phyloP scores from a whole-genome alignment of 140 eudicot species.

The Senecio squalidus region DNA sequence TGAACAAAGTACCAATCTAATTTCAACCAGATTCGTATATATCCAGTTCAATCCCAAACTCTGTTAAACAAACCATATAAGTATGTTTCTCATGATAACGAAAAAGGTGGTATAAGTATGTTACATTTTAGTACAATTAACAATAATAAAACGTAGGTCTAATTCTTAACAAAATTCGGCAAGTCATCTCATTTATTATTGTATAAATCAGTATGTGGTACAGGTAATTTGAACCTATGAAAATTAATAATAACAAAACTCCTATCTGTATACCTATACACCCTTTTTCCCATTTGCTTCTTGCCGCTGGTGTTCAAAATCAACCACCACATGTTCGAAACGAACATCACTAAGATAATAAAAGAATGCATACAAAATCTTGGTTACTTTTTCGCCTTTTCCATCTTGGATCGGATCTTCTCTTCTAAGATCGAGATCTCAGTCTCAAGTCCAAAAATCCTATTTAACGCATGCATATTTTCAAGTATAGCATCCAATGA shows the following conservation, averaged over 20 bases:
- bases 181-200: neutral
- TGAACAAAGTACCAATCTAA: too few species aligned
- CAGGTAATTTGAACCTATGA: neutral
- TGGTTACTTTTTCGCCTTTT: conserved; percentile 28
- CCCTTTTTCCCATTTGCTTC: conserved; percentile 9
- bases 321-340: conserved; percentile 6
- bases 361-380: conserved; percentile 16
- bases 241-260: conserved; percentile 1
- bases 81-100: too few species aligned
- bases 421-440: conserved; percentile 54
- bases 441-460: conserved; percentile 50
- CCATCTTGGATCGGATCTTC: conserved; percentile 59
- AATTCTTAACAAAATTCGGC: conserved; percentile 9
- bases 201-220: conserved; percentile 1
- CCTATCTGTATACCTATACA: neutral
- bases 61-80: too few species aligned
- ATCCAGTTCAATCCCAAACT: too few species aligned
- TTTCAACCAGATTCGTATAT: too few species aligned
- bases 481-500: conserved; percentile 42
- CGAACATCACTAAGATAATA: conserved; percentile 1
- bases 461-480: conserved; percentile 64
- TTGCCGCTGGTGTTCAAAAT: neutral
- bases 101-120: too few species aligned
- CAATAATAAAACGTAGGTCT: neutral
- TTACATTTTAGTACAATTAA: too few species aligned